phyloP scores from a whole-genome alignment of 2,329 filamentous ascomycete genomes.

The Verticillium alfalfae region DNA sequence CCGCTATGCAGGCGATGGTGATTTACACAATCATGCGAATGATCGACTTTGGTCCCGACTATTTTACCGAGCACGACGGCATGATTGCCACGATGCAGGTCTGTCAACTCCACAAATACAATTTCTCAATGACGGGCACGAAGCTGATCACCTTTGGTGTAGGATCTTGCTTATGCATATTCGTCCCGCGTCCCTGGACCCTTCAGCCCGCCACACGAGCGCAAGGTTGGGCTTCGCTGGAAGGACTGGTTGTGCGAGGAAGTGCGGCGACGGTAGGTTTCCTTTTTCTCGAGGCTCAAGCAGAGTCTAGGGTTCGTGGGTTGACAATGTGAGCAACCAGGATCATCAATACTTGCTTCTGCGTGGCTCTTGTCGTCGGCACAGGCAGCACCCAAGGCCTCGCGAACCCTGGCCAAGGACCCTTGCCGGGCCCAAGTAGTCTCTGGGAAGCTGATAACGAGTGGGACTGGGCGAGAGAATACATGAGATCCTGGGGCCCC shows the following conservation, averaged over 20 bases:
- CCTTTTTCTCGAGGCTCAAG: neutral
- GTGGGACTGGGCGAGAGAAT: neutral
- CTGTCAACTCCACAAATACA: neutral
- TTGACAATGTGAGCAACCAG: neutral
- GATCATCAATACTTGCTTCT: neutral
- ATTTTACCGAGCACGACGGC: neutral
- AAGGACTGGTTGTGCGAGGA: neutral
- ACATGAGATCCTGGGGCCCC: neutral
- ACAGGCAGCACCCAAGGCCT: neutral
- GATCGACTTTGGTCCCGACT: neutral
- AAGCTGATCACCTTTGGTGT: neutral
- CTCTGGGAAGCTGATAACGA: neutral
- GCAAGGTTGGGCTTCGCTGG: neutral
- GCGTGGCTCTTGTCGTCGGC: neutral
- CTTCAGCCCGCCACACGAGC: neutral
- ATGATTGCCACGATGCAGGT: neutral
- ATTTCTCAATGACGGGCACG: neutral
- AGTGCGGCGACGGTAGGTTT: neutral
- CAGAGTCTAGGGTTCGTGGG: neutral
- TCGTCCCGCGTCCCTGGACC: neutral
- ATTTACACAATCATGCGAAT: neutral
- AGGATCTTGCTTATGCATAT: neutral
- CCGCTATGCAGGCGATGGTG: neutral
- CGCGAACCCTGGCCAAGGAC: neutral
- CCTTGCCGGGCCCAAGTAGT: neutral